These are phyloP conservation scores for Rhododendron mucronatum DNA, from an alignment of 148 eudicot species.

Conservation along the genomic window DNA sequence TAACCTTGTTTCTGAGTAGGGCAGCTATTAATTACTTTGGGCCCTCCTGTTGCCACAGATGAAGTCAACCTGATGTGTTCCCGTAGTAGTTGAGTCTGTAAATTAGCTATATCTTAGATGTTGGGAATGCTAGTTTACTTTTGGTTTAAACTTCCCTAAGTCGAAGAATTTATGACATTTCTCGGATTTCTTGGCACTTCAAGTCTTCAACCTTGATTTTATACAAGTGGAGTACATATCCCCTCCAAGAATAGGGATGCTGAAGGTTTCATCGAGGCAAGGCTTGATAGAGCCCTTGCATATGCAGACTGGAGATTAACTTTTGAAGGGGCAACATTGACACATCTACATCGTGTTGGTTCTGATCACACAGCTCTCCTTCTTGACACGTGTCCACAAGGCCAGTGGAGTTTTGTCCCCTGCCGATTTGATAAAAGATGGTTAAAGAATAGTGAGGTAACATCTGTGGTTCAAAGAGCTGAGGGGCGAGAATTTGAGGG, in stretches of 20 bases:
- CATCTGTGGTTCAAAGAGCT: background rate
- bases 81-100: slow-evolving; percentile 1
- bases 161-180: background rate
- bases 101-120: background rate
- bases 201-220: background rate
- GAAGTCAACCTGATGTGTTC: background rate
- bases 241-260: background rate
- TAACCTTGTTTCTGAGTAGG: slow-evolving; percentile 2
- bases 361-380: background rate
- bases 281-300: background rate
- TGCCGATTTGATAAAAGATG: background rate
- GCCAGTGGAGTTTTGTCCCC: background rate
- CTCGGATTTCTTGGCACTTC: background rate
- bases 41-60: background rate
- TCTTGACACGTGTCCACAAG: background rate
- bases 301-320: background rate
- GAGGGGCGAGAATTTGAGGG: background rate
- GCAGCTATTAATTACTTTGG: slow-evolving; percentile 9
- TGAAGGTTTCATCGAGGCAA: background rate
- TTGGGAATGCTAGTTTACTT: background rate
- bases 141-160: background rate
- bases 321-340: background rate
- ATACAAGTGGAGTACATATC: background rate
- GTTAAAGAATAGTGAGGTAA: background rate
- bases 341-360: background rate